phyloP scores from a whole-genome alignment of 176 grass and related monocot species.

The Bonia amplexicaulis region DNA sequence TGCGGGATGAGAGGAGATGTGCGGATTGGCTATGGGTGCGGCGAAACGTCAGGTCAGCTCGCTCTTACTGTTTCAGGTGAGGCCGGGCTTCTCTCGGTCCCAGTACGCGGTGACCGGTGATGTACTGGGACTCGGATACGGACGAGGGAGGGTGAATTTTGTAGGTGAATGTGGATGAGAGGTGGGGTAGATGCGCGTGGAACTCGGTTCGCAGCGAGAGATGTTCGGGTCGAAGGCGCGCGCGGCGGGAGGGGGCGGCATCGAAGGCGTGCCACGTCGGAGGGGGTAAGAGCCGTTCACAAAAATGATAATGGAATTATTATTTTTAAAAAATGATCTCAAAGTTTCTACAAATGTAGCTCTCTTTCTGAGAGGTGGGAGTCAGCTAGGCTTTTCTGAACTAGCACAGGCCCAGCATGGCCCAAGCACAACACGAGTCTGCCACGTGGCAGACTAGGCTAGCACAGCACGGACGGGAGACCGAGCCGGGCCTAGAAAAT shows the following conservation, averaged over 20 bases:
- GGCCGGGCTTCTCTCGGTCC: neutral
- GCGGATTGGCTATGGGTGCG: neutral
- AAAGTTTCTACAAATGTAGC: no score
- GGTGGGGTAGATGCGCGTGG: neutral
- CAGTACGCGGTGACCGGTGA: neutral
- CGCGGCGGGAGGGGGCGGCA: conserved; percentile 21
- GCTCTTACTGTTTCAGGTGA: neutral
- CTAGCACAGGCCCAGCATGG: no score
- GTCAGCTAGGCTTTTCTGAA: no score
- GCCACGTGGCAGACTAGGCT: no score
- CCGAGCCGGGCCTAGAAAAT: no score
- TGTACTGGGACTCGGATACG: neutral
- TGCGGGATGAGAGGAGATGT: neutral
- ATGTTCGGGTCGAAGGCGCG: neutral
- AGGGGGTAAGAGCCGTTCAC: neutral
- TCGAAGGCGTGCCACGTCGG: conserved; percentile 31
- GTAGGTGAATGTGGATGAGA: neutral
- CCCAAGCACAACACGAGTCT: no score
- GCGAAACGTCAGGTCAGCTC: neutral
- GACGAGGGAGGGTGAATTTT: neutral
- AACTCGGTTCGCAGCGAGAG: neutral
- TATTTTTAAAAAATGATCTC: no score
- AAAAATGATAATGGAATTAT: no score
- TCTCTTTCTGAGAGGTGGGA: no score
- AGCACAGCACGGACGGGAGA: accelerated